Evolutionary conservation across 352 stramenopile genomes (phyloP), one percentile per base, ranked within the genome.

Genomic region (Phytophthora sansomeana): DNA sequence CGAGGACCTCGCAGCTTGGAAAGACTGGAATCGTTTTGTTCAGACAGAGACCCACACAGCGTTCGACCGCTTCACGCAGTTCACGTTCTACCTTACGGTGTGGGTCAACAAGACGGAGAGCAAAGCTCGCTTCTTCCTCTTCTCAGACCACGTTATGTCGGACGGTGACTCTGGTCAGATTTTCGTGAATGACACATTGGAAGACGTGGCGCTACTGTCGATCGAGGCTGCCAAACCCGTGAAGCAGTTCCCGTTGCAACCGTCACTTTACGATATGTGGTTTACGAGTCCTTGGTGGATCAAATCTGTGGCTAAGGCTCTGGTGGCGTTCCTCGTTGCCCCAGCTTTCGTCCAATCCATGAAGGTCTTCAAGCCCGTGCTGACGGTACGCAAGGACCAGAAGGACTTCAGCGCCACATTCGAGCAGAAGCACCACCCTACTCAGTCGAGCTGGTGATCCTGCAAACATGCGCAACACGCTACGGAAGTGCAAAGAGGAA

Each of bases 71-170:
- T 81, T 67, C 58, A 63, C 49, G 14, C 49, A 87, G 53, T 83
- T 88, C 56, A 75, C 75, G 50, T 90, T 83, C 46, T 72, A 78
- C 41, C 46, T 85, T 19, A 79, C 72, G 0, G 59, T 81, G 17
- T 87, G 78, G 77, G 60, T 82, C 0, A 75, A 85, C 44, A 53
- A 21, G 10, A 33, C 44, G 0, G 52, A 83, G 19, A 28, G 65
- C 36, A 60, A 65, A 5, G 74, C 44, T 29, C 75, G 77, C 0
- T 71, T 89, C 39, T 64, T 85, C 46, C 58, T 89, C 24, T 86
- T 86, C 62, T 80, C 80, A 1, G 82, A 91, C 54, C 77, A 85
- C 62, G 80, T 81, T 58, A 82, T 91, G 78, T 85, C 78, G 29
- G 82, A 91, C 46, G 65, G 74, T 0, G 69, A 70, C 11, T 86